Evolutionary conservation across 129 eudicot genomes (phyloP).

Genomic region (Smallanthus sonchifolius): DNA sequence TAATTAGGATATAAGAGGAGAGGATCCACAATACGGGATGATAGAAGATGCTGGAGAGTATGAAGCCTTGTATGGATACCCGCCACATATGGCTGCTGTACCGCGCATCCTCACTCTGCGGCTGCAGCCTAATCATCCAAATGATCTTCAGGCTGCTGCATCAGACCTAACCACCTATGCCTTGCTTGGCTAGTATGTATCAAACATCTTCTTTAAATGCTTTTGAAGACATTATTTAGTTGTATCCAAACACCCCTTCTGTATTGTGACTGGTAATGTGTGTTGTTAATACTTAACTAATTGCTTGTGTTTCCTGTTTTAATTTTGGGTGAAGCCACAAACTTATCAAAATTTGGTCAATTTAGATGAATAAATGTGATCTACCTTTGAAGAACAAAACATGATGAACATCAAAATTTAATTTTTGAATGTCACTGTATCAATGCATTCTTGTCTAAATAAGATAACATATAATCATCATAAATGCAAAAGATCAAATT

Average conservation of each 20-base stretch:
- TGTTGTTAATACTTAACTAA: not conserved
- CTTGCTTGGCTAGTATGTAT: constrained; percentile 47
- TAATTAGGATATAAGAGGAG: constrained; percentile 59
- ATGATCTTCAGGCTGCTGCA: constrained; percentile 49
- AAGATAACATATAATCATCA: too few relatives aligned
- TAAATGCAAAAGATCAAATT: too few relatives aligned
- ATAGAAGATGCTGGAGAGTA: constrained; percentile 75
- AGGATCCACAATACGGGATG: constrained; percentile 79
- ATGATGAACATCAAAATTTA: too few relatives aligned
- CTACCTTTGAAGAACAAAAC: too few relatives aligned
- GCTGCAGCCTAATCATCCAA: constrained; percentile 45
- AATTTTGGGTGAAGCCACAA: not conserved
- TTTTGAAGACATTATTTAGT: not conserved
- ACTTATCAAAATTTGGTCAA: not conserved
- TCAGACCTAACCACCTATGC: constrained; percentile 71
- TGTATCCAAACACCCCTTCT: not conserved
- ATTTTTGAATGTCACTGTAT: not conserved
- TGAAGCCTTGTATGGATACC: constrained; percentile 46
- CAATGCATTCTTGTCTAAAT: too few relatives aligned
- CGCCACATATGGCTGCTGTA: constrained; percentile 27
- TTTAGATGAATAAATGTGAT: too few relatives aligned
- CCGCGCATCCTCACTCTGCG: constrained; percentile 45
- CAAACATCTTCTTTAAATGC: not conserved
- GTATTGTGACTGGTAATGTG: not conserved
- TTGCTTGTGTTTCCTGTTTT: not conserved